These are phyloP conservation scores for Neostapfia colusana DNA, from an alignment of 176 grass and related monocot genomes.

Conservation along the genomic window DNA sequence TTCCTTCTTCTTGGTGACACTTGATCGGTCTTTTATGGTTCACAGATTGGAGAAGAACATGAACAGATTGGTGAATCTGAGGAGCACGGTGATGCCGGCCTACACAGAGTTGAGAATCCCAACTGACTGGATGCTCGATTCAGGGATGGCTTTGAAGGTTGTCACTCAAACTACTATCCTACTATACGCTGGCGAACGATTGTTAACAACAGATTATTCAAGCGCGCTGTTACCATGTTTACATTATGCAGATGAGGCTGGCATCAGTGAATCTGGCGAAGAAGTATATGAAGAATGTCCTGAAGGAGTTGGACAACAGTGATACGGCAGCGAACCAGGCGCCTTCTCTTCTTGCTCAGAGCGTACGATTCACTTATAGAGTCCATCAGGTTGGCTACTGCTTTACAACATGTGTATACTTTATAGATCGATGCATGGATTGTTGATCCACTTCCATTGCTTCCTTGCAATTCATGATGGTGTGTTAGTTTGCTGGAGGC, in stretches of 20 bases:
- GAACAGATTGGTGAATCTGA: conserved; percentile 63
- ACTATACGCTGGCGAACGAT: not conserved
- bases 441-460: not conserved
- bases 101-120: conserved; percentile 86
- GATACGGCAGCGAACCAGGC: conserved; percentile 53
- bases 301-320: conserved; percentile 64
- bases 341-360: conserved; percentile 64
- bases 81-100: conserved; percentile 47
- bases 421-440: not conserved
- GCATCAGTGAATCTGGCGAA: conserved; percentile 81
- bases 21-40: not conserved
- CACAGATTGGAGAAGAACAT: conserved; percentile 81
- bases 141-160: conserved; percentile 77
- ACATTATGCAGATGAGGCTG: conserved; percentile 59
- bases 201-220: not conserved
- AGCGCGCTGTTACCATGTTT: not conserved
- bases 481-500: conserved; percentile 42
- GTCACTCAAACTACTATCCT: not conserved
- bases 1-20: not conserved
- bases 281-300: conserved; percentile 70
- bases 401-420: not conserved
- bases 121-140: conserved; percentile 91
- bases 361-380: conserved; percentile 76
- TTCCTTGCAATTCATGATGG: not conserved
- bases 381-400: conserved; percentile 68